A percentile compares a stretch with the other conserved stretches of the same genome.
phyloP scores from a whole-genome alignment of 2,329 filamentous ascomycete genomes.

The Periconia sp. region DNA sequence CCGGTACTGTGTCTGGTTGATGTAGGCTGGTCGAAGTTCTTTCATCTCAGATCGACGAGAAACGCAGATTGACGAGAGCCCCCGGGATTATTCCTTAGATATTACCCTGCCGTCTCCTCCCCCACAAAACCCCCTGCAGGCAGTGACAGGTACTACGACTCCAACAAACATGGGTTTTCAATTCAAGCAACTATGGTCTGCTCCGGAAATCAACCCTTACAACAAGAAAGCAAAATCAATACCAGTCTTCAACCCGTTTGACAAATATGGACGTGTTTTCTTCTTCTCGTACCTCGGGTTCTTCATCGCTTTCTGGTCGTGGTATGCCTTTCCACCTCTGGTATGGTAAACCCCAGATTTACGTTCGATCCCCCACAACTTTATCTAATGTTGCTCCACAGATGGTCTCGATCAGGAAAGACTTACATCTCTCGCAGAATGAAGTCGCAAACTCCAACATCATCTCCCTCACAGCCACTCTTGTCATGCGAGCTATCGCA shows the following conservation, averaged over 20 bases:
- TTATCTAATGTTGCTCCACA: slow-evolving; percentile 47
- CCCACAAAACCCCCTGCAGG: not conserved
- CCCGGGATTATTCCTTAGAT: slow-evolving; percentile 2
- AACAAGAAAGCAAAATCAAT: slow-evolving; percentile 81
- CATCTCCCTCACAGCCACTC: slow-evolving; percentile 63
- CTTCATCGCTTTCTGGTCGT: slow-evolving; percentile 86
- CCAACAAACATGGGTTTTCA: slow-evolving; percentile 36
- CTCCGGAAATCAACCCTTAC: slow-evolving; percentile 78
- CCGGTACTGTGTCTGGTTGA: not conserved
- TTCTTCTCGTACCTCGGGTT: slow-evolving; percentile 89
- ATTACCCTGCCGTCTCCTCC: not conserved
- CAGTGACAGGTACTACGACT: slow-evolving; percentile 1
- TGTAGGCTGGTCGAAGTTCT: not conserved
- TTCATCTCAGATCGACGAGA: slow-evolving; percentile 11
- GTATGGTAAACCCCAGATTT: slow-evolving; percentile 46
- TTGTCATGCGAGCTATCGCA: slow-evolving; percentile 75
- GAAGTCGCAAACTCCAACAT: slow-evolving; percentile 91
- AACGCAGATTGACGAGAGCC: slow-evolving; percentile 7
- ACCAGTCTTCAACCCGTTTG: slow-evolving; percentile 74
- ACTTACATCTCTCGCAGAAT: slow-evolving; percentile 69
- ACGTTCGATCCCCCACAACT: slow-evolving; percentile 2
- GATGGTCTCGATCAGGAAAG: slow-evolving; percentile 70
- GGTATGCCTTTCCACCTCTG: slow-evolving; percentile 86
- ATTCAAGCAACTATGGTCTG: slow-evolving; percentile 40
- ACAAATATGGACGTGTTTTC: slow-evolving; percentile 83